A percentile compares a stretch with the other conserved stretches of the same genome.
phyloP scores from a whole-genome alignment of 495 filamentous ascomycete species.

The Aspergillus funiculosus region DNA sequence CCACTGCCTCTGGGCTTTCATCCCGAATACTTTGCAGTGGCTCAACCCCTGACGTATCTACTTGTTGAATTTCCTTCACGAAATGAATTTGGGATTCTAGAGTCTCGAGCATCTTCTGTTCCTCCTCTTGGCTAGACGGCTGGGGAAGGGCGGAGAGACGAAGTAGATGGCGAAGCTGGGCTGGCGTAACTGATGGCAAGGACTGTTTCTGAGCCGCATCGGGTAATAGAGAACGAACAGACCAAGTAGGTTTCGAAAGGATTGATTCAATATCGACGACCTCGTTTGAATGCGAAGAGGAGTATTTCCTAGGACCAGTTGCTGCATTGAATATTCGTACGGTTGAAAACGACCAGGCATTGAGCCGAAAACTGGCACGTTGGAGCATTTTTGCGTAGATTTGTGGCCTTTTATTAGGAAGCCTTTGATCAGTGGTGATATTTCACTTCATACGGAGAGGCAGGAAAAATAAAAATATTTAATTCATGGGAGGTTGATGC shows the following conservation, averaged over 20 bases:
- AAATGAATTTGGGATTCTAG: constrained; percentile 85
- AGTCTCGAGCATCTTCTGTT: constrained; percentile 60
- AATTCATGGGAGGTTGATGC: background rate
- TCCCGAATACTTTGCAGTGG: constrained; percentile 77
- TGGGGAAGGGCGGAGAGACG: constrained; percentile 82
- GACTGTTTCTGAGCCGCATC: constrained; percentile 29
- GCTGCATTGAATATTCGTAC: constrained; percentile 7
- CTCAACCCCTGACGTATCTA: constrained; percentile 64
- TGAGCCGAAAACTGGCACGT: constrained; percentile 17
- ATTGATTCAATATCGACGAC: constrained; percentile 44
- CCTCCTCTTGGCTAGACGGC: constrained; percentile 53
- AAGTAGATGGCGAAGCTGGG: constrained; percentile 75
- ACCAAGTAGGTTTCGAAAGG: constrained; percentile 75
- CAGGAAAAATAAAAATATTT: no score
- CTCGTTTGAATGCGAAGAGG: constrained; percentile 24
- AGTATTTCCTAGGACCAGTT: constrained; percentile 22
- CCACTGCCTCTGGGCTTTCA: constrained; percentile 55
- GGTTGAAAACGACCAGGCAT: constrained; percentile 11
- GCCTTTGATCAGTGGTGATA: no score
- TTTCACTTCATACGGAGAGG: no score
- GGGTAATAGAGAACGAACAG: constrained; percentile 71
- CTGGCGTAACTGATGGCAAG: constrained; percentile 37
- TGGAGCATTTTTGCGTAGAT: constrained; percentile 7
- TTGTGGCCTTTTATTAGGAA: background rate
- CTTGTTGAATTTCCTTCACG: constrained; percentile 72